Conservation (phyloP, 2,329 filamentous ascomycete species). For the Westerdykella ornata region DNA sequence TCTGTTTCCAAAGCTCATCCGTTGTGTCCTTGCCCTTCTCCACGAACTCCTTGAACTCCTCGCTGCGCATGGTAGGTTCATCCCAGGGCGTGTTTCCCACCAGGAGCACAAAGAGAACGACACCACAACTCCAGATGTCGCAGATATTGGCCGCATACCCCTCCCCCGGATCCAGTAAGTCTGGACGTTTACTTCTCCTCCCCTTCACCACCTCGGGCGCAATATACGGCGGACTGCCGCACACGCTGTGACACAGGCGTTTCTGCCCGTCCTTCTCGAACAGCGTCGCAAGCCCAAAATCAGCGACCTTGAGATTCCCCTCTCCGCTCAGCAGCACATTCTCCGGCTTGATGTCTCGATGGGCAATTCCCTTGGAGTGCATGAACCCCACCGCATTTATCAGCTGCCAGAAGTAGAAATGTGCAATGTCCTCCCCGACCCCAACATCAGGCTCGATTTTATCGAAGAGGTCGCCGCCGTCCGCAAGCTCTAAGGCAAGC, state of each 20-base stretch:
- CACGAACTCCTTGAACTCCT: conserved; percentile 85
- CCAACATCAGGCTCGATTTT: conserved; percentile 98
- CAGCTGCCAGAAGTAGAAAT: conserved; percentile 92
- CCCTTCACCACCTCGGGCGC: conserved; percentile 76
- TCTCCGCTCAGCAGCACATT: conserved; percentile 83
- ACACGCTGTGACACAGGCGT: conserved; percentile 81
- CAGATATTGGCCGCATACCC: conserved; percentile 73
- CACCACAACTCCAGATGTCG: conserved; percentile 95
- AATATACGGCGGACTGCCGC: conserved; percentile 94
- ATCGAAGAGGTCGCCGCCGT: conserved; percentile 94
- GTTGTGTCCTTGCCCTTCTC: conserved; percentile 70
- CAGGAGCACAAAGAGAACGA: conserved; percentile 92
- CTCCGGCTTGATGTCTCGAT: conserved; percentile 71
- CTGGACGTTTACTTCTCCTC: conserved; percentile 42
- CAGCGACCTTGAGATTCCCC: conserved; percentile 87
- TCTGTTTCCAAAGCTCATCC: conserved; percentile 76
- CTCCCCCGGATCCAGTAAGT: conserved; percentile 39
- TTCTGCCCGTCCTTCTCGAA: conserved; percentile 81
- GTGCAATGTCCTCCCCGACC: conserved; percentile 88
- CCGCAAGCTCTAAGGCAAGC: conserved; percentile 97
- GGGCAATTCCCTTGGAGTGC: conserved; percentile 90
- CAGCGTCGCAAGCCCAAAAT: conserved; percentile 92
- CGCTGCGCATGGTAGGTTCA: conserved; percentile 75
- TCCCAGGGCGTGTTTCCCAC: conserved; percentile 99
- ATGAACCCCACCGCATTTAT: conserved; percentile 88